Base-by-base conservation (phyloP, 2,329 filamentous ascomycete genomes). In the Cytospora chrysosperma region DNA sequence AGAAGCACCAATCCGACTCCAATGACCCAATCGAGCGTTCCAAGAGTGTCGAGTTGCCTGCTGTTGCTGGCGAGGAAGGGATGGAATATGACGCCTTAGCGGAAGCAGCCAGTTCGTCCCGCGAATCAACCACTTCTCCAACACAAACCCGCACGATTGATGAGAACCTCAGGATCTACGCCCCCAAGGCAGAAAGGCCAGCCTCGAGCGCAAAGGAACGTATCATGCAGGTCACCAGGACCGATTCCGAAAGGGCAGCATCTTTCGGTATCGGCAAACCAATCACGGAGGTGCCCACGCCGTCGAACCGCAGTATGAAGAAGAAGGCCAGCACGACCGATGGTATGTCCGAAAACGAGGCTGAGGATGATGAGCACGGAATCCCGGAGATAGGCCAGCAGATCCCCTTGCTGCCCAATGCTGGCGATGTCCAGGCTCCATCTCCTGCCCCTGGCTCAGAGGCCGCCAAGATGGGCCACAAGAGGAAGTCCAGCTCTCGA, bases 351-450 rank as follows among this genome's bases (percentile, higher is more conserved):
- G 79, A 81, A 54, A 80, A 81, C 62, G 80, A 82, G 53, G 76
- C 76, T 49, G 78, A 88, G 67, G 89, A 89, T 21, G 90, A 94
- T 53, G 91, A 95, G 68, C 88, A 93, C 61, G 94, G 93, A 26
- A 97, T 97, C 70, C 93, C 93, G 2, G 91, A 96, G 73, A 95
- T 97, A 69, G 94, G 94, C 55, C 87, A 91, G 71, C 90, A 93
- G 72, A 94, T 99, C 47, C 95, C 95, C 56, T 95, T 99, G 91
- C 90, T 95, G 73, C 90, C 89, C 59, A 87, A 95, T 74, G 91
- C 95, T 51, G 95, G 95, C 66, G 94, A 98, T 74, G 95, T 98
- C 12, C 95, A 99, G 78, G 95, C 95, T 17, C 95, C 95, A 2
- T 95, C 93, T 2, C 93, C 93, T 1, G 85, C 87, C 2, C 89